phyloP scores from a whole-genome alignment of 2,329 filamentous ascomycete genomes.

The Trichophyton schoenleinii region DNA sequence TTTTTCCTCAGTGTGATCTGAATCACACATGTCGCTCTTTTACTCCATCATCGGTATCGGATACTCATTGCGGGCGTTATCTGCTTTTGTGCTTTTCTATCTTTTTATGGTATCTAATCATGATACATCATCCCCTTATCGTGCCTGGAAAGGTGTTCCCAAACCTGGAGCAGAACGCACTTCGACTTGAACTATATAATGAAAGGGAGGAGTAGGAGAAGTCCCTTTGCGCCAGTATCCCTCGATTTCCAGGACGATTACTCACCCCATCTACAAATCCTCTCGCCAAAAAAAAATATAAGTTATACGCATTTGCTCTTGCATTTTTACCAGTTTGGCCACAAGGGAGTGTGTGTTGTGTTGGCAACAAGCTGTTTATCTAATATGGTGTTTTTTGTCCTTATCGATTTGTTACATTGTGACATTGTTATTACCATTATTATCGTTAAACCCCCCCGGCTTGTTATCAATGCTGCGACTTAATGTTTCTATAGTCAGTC shows the following conservation, averaged over 20 bases:
- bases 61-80: constrained; percentile 1
- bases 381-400: neutral
- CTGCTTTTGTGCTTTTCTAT: neutral
- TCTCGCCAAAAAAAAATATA: neutral
- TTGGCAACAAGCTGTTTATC: neutral
- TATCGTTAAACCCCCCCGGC: neutral
- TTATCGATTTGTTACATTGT: neutral
- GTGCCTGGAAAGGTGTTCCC: neutral
- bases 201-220: neutral
- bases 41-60: neutral
- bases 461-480: neutral
- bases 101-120: neutral
- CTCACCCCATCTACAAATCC: neutral
- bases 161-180: neutral
- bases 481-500: neutral
- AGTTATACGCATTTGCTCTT: neutral
- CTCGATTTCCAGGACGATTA: neutral
- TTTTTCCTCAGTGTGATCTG: neutral
- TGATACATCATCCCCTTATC: neutral
- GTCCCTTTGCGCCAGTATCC: neutral
- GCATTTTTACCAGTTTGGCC: neutral
- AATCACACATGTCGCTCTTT: neutral
- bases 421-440: neutral
- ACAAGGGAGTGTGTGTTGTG: neutral
- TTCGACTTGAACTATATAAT: neutral